A percentile compares a stretch with the other conserved stretches of the same genome.
Evolutionary conservation across 2,329 filamentous ascomycete genomes (phyloP).

Genomic region (Sarocladium strictum): DNA sequence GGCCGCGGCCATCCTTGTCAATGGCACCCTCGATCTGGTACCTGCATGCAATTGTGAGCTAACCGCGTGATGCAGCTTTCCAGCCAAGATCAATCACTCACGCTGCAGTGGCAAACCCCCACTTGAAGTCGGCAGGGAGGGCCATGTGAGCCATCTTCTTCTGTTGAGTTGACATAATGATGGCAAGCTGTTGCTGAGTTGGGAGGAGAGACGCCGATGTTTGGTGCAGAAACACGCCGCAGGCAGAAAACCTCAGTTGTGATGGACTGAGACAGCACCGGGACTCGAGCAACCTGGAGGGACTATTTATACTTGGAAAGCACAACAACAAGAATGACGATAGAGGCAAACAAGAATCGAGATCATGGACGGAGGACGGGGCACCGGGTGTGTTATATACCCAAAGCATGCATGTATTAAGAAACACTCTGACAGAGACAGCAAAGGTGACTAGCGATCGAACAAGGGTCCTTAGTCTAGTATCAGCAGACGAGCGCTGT

Average conservation of each 20-base stretch:
- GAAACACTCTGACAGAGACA: constrained; percentile 8
- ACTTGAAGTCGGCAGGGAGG: constrained; percentile 65
- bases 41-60: constrained; percentile 37
- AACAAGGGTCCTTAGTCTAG: neutral
- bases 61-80: neutral
- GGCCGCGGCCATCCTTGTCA: constrained; percentile 69
- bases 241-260: neutral
- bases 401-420: constrained; percentile 9
- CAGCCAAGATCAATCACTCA: constrained; percentile 30
- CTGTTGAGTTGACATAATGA: constrained; percentile 36
- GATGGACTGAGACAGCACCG: neutral
- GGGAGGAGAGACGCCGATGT: neutral
- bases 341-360: neutral
- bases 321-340: neutral
- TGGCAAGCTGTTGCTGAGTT: constrained; percentile 13
- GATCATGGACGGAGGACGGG: constrained; percentile 8
- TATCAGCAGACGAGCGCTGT: constrained; percentile 2
- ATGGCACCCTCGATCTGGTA: constrained; percentile 82
- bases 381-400: constrained; percentile 8
- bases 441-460: constrained; percentile 1
- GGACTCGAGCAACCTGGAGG: neutral
- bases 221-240: neutral
- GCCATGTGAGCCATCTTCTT: constrained; percentile 8
- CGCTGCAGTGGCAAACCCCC: constrained; percentile 77
- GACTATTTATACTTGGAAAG: constrained; percentile 1